Conservation (phyloP, 2,329 filamentous ascomycete species). For the Cercospora citrullina region DNA sequence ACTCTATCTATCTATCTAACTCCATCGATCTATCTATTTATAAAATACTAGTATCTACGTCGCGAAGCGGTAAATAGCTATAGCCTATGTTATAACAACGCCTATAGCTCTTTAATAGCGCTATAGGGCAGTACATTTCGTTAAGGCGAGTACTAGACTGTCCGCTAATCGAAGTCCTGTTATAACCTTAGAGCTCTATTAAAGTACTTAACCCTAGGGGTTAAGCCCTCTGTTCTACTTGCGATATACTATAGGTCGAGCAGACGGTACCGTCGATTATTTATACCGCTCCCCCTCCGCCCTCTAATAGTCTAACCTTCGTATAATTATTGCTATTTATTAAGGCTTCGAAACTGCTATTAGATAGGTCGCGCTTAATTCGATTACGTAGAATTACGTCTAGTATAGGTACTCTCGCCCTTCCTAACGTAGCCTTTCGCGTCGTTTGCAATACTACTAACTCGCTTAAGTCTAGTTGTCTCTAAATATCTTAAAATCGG, state of each 20-base stretch:
- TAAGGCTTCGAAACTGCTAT: background rate
- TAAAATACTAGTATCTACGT: background rate
- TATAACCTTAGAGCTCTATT: background rate
- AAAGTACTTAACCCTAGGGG: conserved; percentile 2
- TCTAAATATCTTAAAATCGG: background rate
- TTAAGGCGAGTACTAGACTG: background rate
- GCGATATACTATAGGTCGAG: background rate
- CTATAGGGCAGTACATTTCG: background rate
- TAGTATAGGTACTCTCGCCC: background rate
- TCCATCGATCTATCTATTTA: no score
- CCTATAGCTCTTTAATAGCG: background rate
- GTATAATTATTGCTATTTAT: background rate
- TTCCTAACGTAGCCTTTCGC: background rate
- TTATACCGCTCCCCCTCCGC: background rate
- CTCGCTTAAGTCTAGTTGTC: background rate
- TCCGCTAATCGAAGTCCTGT: background rate
- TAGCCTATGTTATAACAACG: background rate
- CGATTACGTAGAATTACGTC: background rate
- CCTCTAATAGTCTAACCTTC: background rate
- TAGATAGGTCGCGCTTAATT: background rate
- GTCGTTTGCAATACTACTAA: background rate
- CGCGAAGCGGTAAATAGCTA: background rate
- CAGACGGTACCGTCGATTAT: background rate
- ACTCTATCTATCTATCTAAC: no score
- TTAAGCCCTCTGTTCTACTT: background rate